Evolutionary conservation across 306 rosid genomes (phyloP).

Genomic region (Purshia tridentata): DNA sequence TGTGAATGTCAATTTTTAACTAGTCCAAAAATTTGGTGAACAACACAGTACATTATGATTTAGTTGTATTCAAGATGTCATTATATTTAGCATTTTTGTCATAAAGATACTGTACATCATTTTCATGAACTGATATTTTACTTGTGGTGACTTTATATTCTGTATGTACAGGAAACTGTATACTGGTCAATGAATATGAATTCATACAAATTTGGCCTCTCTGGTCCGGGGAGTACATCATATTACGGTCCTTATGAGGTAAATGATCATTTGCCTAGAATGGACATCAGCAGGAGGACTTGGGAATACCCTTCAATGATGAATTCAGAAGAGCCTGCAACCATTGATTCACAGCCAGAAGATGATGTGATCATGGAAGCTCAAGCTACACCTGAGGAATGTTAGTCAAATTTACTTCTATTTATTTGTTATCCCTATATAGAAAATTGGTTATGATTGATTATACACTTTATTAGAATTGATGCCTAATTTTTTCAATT

Average conservation of each 20-base stretch:
- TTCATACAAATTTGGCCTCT: conserved; percentile 67
- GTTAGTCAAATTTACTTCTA: conserved; percentile 48
- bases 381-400: conserved; percentile 75
- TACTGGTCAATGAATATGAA: conserved; percentile 93
- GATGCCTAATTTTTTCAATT: not conserved
- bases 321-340: conserved; percentile 48
- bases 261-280: conserved; percentile 64
- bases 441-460: not conserved
- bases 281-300: conserved; percentile 60
- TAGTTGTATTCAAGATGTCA: not conserved
- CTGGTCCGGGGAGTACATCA: conserved; percentile 59
- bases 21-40: not conserved
- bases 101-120: not conserved
- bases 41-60: not conserved
- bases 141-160: conserved; percentile 26
- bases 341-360: conserved; percentile 48
- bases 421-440: not conserved
- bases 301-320: conserved; percentile 66
- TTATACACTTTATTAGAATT: not conserved
- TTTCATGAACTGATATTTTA: not conserved
- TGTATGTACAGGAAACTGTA: conserved; percentile 56
- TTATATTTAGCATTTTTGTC: not conserved
- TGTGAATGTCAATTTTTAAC: not conserved
- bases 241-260: conserved; percentile 68
- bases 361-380: conserved; percentile 50